These are phyloP conservation scores for Mycena sanguinolenta DNA, from an alignment of 768 basidiomycete genomes.

Conservation along the genomic window DNA sequence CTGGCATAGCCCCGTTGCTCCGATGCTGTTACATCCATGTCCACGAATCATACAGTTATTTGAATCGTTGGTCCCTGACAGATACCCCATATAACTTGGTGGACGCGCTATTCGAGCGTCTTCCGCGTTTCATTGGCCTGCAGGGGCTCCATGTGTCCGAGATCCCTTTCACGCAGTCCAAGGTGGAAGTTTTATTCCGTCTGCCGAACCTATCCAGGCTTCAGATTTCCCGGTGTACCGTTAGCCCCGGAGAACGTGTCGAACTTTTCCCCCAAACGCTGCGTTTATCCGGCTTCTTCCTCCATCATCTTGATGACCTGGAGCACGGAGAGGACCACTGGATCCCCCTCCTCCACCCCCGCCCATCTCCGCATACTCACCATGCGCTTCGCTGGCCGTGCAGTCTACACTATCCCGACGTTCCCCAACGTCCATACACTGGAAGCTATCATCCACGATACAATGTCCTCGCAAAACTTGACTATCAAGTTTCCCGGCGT, in stretches of 20 bases:
- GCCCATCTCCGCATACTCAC: conserved; percentile 3
- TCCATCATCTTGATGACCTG: not conserved
- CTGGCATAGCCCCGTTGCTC: no score
- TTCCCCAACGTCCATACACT: conserved; percentile 14
- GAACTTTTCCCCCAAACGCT: not conserved
- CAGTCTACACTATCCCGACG: not conserved
- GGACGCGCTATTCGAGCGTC: conserved; percentile 16
- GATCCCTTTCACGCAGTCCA: conserved; percentile 6
- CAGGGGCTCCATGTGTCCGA: not conserved
- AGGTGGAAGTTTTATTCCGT: conserved; percentile 3
- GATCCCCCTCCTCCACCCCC: conserved; percentile 5
- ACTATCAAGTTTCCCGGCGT: conserved; percentile 4
- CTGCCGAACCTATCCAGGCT: not conserved
- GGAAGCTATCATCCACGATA: not conserved
- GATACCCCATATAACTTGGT: conserved; percentile 9
- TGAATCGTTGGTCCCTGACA: not conserved
- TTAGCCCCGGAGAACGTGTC: not conserved
- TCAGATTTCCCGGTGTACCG: not conserved
- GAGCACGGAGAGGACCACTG: not conserved
- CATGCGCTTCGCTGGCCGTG: not conserved
- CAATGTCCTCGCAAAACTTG: not conserved
- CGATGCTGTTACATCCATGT: not conserved
- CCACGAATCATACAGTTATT: no score
- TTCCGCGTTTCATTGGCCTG: conserved; percentile 10
- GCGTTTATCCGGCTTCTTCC: not conserved